A percentile compares a stretch with the other conserved stretches of the same genome.
Evolutionary conservation across 371 early-diverging fungal species (phyloP).

Genomic region (Paraphysoderma sedebokerense): DNA sequence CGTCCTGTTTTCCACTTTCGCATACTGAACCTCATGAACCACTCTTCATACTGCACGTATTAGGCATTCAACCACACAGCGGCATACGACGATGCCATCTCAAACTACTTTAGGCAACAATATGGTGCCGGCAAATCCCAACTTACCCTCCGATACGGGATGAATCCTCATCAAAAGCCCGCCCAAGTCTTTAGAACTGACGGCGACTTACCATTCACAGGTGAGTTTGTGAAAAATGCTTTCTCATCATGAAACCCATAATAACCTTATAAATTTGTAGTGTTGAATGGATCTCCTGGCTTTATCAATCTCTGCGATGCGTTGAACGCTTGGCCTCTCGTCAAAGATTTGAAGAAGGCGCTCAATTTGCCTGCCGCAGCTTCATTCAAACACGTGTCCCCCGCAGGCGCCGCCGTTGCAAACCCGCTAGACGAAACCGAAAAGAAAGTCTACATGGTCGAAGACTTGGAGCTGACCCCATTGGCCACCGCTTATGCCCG

Average conservation of each 20-base stretch:
- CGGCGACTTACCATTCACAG: conserved; percentile 70
- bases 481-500: conserved; percentile 73
- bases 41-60: conserved; percentile 6
- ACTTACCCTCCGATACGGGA: conserved; percentile 85
- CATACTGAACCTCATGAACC: too few relatives aligned
- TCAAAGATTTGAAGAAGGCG: conserved; percentile 67
- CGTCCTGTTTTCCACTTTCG: not conserved
- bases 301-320: conserved; percentile 95
- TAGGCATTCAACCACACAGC: conserved; percentile 87
- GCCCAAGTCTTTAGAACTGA: conserved; percentile 76
- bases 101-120: conserved; percentile 82
- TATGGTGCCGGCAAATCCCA: conserved; percentile 55
- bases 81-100: conserved; percentile 87
- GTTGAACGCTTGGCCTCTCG: conserved; percentile 89
- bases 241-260: not conserved
- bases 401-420: conserved; percentile 93
- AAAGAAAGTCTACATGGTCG: conserved; percentile 77
- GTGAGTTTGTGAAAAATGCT: conserved; percentile 8
- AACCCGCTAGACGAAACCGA: conserved; percentile 63
- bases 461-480: conserved; percentile 60
- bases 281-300: conserved; percentile 86
- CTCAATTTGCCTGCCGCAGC: conserved; percentile 77
- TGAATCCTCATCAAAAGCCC: conserved; percentile 95
- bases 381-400: conserved; percentile 96
- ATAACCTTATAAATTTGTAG: conserved; percentile 10